Percentiles rank a stretch among this genome's conserved stretches.
Evolutionary conservation across 108 stramenopile species (phyloP).

Genomic region (Heterococcus sp.): DNA sequence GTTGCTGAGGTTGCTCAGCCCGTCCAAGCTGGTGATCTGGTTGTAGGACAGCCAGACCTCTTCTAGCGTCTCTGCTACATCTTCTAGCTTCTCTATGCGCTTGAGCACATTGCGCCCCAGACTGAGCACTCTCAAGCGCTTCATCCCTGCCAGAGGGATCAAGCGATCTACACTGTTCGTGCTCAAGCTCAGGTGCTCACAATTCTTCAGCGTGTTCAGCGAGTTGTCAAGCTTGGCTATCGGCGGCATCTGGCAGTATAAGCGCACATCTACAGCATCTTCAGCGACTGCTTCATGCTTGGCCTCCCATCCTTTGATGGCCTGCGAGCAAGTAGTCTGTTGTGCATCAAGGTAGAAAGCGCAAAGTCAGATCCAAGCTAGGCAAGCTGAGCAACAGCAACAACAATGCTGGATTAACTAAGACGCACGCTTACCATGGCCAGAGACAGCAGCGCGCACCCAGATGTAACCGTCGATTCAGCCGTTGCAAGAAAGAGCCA

Average conservation of each 20-base stretch:
- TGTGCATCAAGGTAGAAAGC: no score
- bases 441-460: no score
- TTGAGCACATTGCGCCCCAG: constrained; percentile 76
- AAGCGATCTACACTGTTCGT: constrained; percentile 80
- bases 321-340: constrained; percentile 55
- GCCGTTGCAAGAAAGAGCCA: no score
- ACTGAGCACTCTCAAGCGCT: constrained; percentile 70
- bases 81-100: constrained; percentile 84
- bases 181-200: constrained; percentile 74
- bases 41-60: constrained; percentile 89
- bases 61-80: constrained; percentile 72
- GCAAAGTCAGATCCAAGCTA: no score
- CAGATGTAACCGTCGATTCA: no score
- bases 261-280: constrained; percentile 61
- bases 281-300: constrained; percentile 45
- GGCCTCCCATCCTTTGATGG: constrained; percentile 53
- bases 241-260: no score
- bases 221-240: constrained; percentile 77
- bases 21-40: constrained; percentile 53
- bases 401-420: no score
- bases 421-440: no score
- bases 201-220: constrained; percentile 70
- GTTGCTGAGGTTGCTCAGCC: constrained; percentile 56
- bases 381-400: no score
- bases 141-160: constrained; percentile 72